Conservation (phyloP, 2,329 filamentous ascomycete species). For the Blastomyces gilchristii region DNA sequence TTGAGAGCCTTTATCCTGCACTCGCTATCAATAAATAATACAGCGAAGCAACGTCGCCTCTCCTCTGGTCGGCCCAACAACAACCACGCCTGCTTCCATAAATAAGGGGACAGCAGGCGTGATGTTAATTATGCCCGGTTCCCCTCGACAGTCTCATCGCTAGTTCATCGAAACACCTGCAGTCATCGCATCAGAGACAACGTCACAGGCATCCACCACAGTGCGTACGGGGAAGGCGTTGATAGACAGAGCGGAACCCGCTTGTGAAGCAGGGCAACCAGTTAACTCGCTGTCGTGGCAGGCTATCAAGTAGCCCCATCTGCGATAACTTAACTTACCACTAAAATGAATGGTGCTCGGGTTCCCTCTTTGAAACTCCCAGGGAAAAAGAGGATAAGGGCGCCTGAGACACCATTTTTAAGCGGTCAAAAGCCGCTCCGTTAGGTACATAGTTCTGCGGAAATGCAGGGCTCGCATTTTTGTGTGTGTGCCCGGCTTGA, state of each 20-base stretch:
- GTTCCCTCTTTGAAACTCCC: background rate
- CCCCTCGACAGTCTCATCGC: background rate
- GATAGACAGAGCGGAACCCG: slow-evolving; percentile 1
- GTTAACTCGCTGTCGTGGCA: slow-evolving; percentile 14
- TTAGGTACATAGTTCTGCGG: background rate
- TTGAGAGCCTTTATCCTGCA: background rate
- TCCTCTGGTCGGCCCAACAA: background rate
- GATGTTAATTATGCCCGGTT: background rate
- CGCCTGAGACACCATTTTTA: background rate
- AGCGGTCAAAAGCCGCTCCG: background rate
- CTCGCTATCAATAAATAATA: slow-evolving; percentile 1
- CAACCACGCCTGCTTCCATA: background rate
- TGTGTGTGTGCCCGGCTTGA: background rate
- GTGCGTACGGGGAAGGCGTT: slow-evolving; percentile 6
- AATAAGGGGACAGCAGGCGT: background rate
- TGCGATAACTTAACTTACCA: background rate
- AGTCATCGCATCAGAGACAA: slow-evolving; percentile 5
- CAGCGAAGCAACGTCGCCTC: background rate
- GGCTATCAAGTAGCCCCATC: slow-evolving; percentile 9
- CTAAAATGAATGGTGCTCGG: background rate
- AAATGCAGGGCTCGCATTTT: background rate
- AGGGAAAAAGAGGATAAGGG: background rate
- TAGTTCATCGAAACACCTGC: background rate
- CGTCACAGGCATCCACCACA: slow-evolving; percentile 11
- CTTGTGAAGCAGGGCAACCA: slow-evolving; percentile 13